phyloP scores from a whole-genome alignment of 1,139 yeast species.

The Blastobotrys indianensis region DNA sequence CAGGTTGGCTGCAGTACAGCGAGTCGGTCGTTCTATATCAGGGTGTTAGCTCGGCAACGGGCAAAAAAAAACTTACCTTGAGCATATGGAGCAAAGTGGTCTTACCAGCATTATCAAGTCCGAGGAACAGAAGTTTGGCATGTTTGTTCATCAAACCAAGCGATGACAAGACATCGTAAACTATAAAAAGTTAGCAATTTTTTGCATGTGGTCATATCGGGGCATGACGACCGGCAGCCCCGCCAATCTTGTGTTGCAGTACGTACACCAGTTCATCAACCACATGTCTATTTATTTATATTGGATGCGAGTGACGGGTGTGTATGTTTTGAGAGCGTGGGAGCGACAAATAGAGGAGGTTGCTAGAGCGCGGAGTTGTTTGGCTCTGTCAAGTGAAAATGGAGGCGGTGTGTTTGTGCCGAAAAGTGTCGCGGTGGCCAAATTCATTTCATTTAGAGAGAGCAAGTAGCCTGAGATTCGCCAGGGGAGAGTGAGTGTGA shows the following conservation, averaged over 20 bases:
- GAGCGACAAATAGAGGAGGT: no score
- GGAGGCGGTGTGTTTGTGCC: background rate
- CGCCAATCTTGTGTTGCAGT: background rate
- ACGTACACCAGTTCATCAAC: slow-evolving; percentile 55
- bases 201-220: no score
- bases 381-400: background rate
- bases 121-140: slow-evolving; percentile 91
- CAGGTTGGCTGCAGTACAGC: slow-evolving; percentile 97
- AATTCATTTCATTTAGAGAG: no score
- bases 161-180: slow-evolving; percentile 89
- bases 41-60: slow-evolving; percentile 3
- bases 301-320: background rate
- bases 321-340: no score
- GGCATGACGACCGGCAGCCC: background rate
- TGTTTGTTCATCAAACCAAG: slow-evolving; percentile 97
- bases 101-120: slow-evolving; percentile 98
- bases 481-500: background rate
- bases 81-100: slow-evolving; percentile 95
- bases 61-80: slow-evolving; percentile 36
- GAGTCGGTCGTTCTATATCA: slow-evolving; percentile 71
- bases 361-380: background rate
- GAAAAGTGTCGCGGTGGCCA: background rate
- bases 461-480: no score
- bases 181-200: slow-evolving; percentile 27
- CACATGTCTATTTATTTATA: slow-evolving; percentile 36